Evolutionary conservation across 306 rosid genomes (phyloP).

Genomic region (Begonia peltatifolia): DNA sequence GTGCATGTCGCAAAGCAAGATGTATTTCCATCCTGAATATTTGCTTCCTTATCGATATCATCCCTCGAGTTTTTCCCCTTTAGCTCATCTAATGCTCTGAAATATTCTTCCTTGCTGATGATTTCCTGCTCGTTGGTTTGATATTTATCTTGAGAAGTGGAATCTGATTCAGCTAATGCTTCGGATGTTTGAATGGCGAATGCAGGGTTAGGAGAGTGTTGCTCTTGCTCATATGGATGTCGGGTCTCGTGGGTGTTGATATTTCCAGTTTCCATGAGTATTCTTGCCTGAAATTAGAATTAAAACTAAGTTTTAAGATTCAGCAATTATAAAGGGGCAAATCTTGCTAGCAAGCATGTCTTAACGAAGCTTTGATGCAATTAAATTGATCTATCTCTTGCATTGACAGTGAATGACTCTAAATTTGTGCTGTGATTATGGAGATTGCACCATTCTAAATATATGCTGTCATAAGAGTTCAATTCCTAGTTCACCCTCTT

Average conservation of each 20-base stretch:
- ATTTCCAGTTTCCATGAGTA: conserved; percentile 44
- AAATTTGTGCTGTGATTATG: too few relatives aligned
- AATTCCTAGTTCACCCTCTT: not conserved
- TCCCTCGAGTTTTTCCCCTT: conserved; percentile 32
- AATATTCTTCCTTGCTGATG: conserved; percentile 52
- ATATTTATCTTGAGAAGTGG: conserved; percentile 16
- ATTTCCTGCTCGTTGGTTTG: conserved; percentile 26
- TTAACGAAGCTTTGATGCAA: too few relatives aligned
- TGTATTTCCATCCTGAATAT: conserved; percentile 41
- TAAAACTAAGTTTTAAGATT: conserved; percentile 3
- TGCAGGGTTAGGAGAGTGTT: conserved; percentile 17
- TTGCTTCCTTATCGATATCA: conserved; percentile 46
- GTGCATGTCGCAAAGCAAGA: conserved; percentile 93
- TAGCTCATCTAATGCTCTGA: conserved; percentile 54
- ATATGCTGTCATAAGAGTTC: not conserved
- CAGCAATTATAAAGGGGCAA: not conserved
- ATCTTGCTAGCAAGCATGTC: not conserved
- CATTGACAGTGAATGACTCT: too few relatives aligned
- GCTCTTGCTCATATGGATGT: conserved; percentile 23
- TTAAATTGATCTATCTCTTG: too few relatives aligned
- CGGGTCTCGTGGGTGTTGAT: conserved; percentile 28
- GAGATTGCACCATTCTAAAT: not conserved
- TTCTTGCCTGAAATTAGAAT: conserved; percentile 57
- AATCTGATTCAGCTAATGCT: conserved; percentile 16
- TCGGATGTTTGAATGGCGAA: conserved; percentile 19